Evolutionary conservation across 2,329 filamentous ascomycete genomes (phyloP).

Genomic region (Orbilia oligospora): DNA sequence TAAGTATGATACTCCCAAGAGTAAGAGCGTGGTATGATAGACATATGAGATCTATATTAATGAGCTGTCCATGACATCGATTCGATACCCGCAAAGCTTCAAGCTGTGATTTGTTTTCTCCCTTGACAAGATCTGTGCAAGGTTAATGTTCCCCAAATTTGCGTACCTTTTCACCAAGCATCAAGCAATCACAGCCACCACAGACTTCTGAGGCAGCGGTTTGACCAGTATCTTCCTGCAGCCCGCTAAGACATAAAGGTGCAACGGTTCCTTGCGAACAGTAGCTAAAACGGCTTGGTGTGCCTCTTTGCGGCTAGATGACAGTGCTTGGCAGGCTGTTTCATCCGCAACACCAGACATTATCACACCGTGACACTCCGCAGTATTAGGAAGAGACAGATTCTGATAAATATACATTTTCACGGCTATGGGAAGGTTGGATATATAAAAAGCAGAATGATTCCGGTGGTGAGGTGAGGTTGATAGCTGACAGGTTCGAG

Average conservation of each 20-base stretch:
- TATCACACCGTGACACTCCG: conserved; percentile 21
- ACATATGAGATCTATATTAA: conserved; percentile 8
- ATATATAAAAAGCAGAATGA: neutral
- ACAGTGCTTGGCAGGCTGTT: conserved; percentile 15
- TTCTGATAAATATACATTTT: conserved; percentile 3
- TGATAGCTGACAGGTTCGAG: neutral
- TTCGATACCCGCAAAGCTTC: conserved; percentile 1
- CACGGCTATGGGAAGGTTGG: no score
- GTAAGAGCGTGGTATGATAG: conserved; percentile 6
- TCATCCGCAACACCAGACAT: conserved; percentile 25
- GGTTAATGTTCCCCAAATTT: conserved; percentile 11
- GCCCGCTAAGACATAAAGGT: conserved; percentile 12
- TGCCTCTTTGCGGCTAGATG: conserved; percentile 14
- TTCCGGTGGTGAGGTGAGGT: neutral
- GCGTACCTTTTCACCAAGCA: neutral
- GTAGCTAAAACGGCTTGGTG: conserved; percentile 18
- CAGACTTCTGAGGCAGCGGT: conserved; percentile 10
- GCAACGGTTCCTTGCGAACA: neutral
- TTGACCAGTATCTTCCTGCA: conserved; percentile 5
- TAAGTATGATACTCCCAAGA: conserved; percentile 25
- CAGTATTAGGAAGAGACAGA: conserved; percentile 24
- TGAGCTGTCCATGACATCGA: conserved; percentile 15
- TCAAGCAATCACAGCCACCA: conserved; percentile 15
- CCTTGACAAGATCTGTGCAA: neutral
- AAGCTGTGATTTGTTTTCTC: conserved; percentile 8